Evolutionary conservation across 441 rosid genomes (phyloP), one percentile per base, ranked within the genome.

Genomic region (Isatis lusitanica): DNA sequence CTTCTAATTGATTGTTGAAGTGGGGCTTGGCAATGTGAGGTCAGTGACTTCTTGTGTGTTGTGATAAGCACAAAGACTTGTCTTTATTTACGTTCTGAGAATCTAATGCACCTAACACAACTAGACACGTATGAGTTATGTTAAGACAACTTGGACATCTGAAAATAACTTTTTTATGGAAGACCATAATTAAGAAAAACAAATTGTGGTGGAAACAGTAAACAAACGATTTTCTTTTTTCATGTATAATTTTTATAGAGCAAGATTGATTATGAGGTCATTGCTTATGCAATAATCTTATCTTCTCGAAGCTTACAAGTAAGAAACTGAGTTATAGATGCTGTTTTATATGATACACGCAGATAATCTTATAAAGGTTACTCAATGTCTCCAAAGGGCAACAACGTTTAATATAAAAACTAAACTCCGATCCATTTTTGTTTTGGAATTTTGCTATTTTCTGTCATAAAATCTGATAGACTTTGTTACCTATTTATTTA

Each of bases 271-370:
- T 35, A 55, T 55, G 21, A 55, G 60, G 60, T 55, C 60, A 55
- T 7, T 55, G 60, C 39, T 55, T 30, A 55, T 55, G 60, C 60
- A 55, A n/a, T 30, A 30, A 30, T 55, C 60, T 55, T 55, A 55
- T 55, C 39, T 55, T 55, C 60, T 55, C 11, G 39, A 55, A 31
- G 59, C 36, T 28, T 13, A 53, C 36, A 53, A 28, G 38, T 28
- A 53, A 28, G 38, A 53, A 28, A 55, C 38, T 7, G 21, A 55
- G 60, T 21, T 10, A 51, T 10, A 51, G 5, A 51, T 51, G 15
- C 10, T 51, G 13, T 26, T 48, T 53, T 53, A 53, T 53, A 12
- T 28, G 58, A 24, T 33, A 51, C 30, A 51, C 7, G 17, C 58
- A 52, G 58, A 52, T 9, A 52, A 52, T 52, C 58, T 12, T 26